These are phyloP conservation scores for Dichomitus squalens DNA, from an alignment of 1,284 basidiomycete species.

Conservation along the genomic window DNA sequence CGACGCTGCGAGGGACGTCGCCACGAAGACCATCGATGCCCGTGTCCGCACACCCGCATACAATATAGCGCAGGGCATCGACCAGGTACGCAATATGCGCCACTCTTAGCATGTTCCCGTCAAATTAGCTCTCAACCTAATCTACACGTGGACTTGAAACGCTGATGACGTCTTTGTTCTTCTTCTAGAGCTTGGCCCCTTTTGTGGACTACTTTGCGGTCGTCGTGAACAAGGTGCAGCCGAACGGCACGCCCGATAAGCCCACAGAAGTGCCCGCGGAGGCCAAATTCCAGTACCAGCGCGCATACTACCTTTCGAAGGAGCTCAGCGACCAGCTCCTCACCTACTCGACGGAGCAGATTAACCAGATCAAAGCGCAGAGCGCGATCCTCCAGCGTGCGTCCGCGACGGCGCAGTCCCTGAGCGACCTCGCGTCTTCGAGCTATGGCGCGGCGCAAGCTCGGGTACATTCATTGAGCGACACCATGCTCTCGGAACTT, in stretches of 20 bases:
- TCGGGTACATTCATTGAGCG: conserved; percentile 53
- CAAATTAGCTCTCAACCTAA: conserved; percentile 4
- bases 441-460: conserved; percentile 53
- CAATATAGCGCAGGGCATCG: conserved; percentile 66
- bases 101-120: background rate
- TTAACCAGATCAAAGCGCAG: conserved; percentile 72
- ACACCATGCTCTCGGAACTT: conserved; percentile 64
- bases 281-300: conserved; percentile 71
- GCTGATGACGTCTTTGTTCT: conserved; percentile 14
- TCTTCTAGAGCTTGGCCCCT: conserved; percentile 62
- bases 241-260: conserved; percentile 27
- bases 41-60: conserved; percentile 64
- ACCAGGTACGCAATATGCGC: conserved; percentile 53
- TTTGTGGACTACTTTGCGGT: conserved; percentile 71
- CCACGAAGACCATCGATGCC: conserved; percentile 69
- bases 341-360: conserved; percentile 68
- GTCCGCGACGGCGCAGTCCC: conserved; percentile 63
- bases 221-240: conserved; percentile 56
- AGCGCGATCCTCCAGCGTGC: conserved; percentile 71
- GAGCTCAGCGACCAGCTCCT: conserved; percentile 63
- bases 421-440: conserved; percentile 58
- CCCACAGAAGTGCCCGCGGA: conserved; percentile 23
- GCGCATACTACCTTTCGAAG: conserved; percentile 64
- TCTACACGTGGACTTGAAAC: conserved; percentile 8
- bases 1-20: conserved; percentile 55